Base-by-base conservation (phyloP, 1,139 yeast species). In the Nakaseomyces kungkrabaensis region DNA sequence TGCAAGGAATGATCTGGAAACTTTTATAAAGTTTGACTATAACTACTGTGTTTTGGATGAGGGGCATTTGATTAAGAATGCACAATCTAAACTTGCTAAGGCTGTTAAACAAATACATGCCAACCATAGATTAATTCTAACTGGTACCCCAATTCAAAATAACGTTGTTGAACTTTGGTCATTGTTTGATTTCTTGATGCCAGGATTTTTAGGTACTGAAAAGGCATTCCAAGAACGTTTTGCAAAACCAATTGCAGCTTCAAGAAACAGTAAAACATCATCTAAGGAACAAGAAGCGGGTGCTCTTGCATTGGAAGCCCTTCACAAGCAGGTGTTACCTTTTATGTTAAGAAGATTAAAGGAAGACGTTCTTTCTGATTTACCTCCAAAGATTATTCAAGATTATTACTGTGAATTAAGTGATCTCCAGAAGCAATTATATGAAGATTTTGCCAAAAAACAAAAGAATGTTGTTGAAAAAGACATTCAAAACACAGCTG, bases 81-180 rank as follows among this genome's bases (percentile, higher is more conserved):
- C 97, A 0, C 76, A 81, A 48, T 87, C 97, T 0, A 92, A 90
- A 65, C 73, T 94, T 50, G 84, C 97, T 1, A 85, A 85, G 60
- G 82, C 96, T 1, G 97, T 92, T 10, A 94, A 92, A 65, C 72
- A 76, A 54, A 72, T 92, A 31, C 74, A 76, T 52, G 95, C 98
- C 1, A 90, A 90, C 56, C 98, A 94, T 68, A 73, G 98, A 50
- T 76, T 94, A 56, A 84, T 94, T 40, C 73, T 94, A 52, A 86
- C 97, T 0, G 99, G 99, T 59, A 94, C 99, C 0, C 99, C 99
- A 27, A 92, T 94, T 60, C 99, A 94, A 68, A 94, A 94, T 63
- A 92, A 94, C 63, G 98, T 94, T 1, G 75, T 94, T 46, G 99
- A 94, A 66, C 72, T 94, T 54, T 94, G 98, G 98, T 92, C 98